Percentiles rank a stretch among this genome's conserved stretches.
Evolutionary conservation across 2,329 filamentous ascomycete genomes (phyloP).

Genomic region (Geosmithia putterillii): DNA sequence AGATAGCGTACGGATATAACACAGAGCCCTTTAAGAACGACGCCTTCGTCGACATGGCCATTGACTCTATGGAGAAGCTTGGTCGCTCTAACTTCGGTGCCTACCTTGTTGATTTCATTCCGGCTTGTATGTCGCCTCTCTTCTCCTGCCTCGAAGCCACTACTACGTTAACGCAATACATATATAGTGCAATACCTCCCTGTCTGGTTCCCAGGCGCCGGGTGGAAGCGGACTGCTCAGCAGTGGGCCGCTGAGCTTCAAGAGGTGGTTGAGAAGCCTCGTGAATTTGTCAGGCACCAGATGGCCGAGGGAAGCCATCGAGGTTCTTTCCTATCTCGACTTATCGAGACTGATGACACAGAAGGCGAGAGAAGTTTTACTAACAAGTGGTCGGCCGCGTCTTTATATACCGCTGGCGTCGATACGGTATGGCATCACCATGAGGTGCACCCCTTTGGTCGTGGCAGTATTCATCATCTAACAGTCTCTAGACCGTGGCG

Average conservation of each 20-base stretch:
- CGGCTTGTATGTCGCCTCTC: slow-evolving; percentile 9
- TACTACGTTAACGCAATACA: slow-evolving; percentile 12
- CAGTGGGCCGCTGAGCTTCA: slow-evolving; percentile 7
- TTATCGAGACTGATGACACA: slow-evolving; percentile 4
- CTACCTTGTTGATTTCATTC: neutral
- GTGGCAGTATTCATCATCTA: neutral
- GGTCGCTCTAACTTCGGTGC: neutral
- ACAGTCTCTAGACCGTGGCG: neutral
- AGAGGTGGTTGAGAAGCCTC: slow-evolving; percentile 8
- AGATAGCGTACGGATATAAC: slow-evolving; percentile 10
- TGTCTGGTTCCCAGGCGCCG: slow-evolving; percentile 8
- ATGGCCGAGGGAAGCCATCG: slow-evolving; percentile 1
- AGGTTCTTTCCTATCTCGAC: slow-evolving; percentile 4
- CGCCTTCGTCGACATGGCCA: slow-evolving; percentile 5
- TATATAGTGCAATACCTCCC: slow-evolving; percentile 3
- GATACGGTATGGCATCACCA: slow-evolving; percentile 11
- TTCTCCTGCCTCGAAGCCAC: slow-evolving; percentile 6
- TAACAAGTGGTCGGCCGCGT: slow-evolving; percentile 4
- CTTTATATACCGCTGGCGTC: slow-evolving; percentile 8
- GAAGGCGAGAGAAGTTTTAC: neutral
- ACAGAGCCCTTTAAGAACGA: slow-evolving; percentile 9
- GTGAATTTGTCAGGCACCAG: slow-evolving; percentile 8
- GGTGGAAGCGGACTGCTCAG: slow-evolving; percentile 9
- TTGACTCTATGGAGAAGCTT: slow-evolving; percentile 7
- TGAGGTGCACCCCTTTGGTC: slow-evolving; percentile 5